Conservation (phyloP, 1,284 basidiomycete genomes). For the Cutaneotrichosporon sp. region DNA sequence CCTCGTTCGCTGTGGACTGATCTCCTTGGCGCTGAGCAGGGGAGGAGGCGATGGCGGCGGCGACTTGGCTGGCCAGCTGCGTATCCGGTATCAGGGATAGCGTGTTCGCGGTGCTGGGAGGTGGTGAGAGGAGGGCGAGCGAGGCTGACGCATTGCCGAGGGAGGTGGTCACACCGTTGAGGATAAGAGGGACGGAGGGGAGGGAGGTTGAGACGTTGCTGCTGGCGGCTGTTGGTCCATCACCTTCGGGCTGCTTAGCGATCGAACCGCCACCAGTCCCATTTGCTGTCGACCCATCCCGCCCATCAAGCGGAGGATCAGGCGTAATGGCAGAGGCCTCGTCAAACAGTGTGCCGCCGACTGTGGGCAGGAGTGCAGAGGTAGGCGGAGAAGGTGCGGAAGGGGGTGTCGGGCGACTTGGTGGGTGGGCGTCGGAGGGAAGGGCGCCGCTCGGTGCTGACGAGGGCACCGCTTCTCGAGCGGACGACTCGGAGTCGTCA, state of each 20-base stretch:
- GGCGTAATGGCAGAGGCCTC: background rate
- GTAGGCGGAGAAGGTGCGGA: background rate
- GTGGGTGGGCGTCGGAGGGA: background rate
- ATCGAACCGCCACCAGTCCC: background rate
- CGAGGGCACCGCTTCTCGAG: background rate
- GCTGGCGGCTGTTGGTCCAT: background rate
- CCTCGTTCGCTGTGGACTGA: background rate
- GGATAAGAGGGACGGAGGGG: background rate
- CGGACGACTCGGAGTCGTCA: background rate
- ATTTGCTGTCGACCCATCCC: background rate
- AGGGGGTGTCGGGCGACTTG: background rate
- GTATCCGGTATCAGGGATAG: background rate
- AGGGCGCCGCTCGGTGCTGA: background rate
- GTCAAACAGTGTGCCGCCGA: background rate
- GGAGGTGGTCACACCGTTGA: background rate
- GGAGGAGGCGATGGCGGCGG: background rate
- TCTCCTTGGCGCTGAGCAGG: background rate
- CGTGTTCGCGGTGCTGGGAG: background rate
- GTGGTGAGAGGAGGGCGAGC: background rate
- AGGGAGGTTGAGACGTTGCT: background rate
- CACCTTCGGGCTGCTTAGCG: too few relatives aligned
- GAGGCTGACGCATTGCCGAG: background rate
- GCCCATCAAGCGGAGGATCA: background rate
- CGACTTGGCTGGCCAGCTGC: background rate
- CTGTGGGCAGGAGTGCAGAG: background rate